A percentile compares a stretch with the other conserved stretches of the same genome.
Evolutionary conservation across 2,329 filamentous ascomycete genomes (phyloP).

Genomic region (Talaromyces sp.): DNA sequence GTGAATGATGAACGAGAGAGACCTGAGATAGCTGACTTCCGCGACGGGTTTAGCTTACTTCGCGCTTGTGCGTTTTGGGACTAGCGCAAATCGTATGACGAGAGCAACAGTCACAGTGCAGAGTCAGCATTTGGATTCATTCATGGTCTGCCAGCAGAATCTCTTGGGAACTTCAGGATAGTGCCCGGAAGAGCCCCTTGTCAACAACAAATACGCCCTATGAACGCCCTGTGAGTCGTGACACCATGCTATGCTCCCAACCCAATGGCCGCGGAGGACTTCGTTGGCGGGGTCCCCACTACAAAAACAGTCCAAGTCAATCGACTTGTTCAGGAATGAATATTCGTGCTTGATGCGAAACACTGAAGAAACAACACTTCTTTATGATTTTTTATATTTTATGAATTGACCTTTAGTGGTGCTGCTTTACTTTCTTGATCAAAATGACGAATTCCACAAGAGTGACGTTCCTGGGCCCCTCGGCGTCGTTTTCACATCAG

Average conservation of each 20-base stretch:
- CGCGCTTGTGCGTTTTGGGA: background rate
- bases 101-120: background rate
- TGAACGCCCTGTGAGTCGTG: background rate
- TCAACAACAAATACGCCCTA: background rate
- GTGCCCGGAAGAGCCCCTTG: background rate
- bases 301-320: background rate
- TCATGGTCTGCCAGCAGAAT: background rate
- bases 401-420: background rate
- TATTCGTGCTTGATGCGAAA: background rate
- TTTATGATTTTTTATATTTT: background rate
- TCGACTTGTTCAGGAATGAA: background rate
- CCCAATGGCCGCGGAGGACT: background rate
- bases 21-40: background rate
- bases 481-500: slow-evolving; percentile 65
- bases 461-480: slow-evolving; percentile 56
- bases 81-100: background rate
- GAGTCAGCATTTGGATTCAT: background rate
- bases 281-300: background rate
- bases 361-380: background rate
- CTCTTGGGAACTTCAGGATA: background rate
- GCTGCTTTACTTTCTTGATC: background rate
- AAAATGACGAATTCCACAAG: slow-evolving; percentile 20
- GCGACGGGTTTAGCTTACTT: background rate
- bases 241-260: background rate
- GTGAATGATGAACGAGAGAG: background rate